Evolutionary conservation across 345 rosid species (phyloP).

Genomic region (Eutrema yunnanense): DNA sequence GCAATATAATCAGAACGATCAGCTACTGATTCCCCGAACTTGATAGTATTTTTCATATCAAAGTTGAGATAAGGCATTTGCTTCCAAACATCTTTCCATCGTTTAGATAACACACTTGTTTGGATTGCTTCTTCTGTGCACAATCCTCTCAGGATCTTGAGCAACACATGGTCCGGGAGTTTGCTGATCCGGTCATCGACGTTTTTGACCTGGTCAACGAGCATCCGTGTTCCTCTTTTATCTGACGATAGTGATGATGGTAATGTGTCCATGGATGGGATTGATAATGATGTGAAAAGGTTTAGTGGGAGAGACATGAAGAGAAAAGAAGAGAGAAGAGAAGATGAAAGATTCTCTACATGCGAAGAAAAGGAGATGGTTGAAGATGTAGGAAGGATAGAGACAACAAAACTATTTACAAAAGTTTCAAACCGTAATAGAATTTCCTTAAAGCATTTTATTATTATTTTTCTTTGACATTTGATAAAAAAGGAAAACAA

Average conservation of each 20-base stretch:
- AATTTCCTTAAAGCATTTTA: no score
- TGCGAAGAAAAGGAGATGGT: neutral
- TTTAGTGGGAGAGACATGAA: slow-evolving; percentile 1
- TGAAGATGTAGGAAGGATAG: neutral
- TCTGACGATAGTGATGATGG: neutral
- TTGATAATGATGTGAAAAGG: neutral
- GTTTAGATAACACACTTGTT: slow-evolving; percentile 8
- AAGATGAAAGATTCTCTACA: neutral
- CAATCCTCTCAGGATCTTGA: neutral
- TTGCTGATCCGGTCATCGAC: neutral
- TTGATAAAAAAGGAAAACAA: neutral
- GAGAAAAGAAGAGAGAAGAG: neutral
- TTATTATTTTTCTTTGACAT: neutral
- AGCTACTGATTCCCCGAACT: no score
- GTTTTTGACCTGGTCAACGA: neutral
- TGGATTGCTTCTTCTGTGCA: neutral
- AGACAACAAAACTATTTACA: neutral
- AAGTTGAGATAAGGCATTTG: neutral
- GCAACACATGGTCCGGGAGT: neutral
- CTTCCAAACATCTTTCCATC: slow-evolving; percentile 4
- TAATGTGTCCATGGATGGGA: neutral
- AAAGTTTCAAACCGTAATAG: neutral
- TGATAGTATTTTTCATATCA: neutral
- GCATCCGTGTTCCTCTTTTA: neutral
- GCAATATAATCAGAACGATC: neutral